phyloP scores from a whole-genome alignment of 2,329 filamentous ascomycete species.

The Verticillium albo-atrum region DNA sequence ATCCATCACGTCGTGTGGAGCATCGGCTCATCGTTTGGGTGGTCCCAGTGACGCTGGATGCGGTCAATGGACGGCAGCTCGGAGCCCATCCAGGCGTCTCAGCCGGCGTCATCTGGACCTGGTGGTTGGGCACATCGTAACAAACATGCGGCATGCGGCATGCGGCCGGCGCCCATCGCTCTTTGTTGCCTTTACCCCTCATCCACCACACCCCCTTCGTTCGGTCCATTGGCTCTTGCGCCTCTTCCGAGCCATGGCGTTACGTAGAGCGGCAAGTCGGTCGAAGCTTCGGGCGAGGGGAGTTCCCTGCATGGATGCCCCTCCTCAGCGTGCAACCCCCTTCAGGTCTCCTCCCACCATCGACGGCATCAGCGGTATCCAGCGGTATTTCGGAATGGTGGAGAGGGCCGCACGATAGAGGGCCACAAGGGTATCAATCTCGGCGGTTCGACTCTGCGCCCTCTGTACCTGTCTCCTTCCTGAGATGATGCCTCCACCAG shows the following conservation, averaged over 20 bases:
- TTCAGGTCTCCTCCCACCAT: background rate
- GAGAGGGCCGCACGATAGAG: no score
- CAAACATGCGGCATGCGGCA: conserved; percentile 9
- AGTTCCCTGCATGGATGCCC: background rate
- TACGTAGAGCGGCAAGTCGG: background rate
- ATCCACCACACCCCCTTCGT: background rate
- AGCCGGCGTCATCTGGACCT: no score
- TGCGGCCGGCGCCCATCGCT: background rate
- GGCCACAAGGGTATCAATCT: background rate
- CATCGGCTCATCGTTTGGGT: background rate
- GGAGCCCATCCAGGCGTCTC: background rate
- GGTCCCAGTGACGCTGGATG: background rate
- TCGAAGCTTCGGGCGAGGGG: background rate
- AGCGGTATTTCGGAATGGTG: background rate
- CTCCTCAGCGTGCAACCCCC: background rate
- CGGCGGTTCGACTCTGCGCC: background rate
- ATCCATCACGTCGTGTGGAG: background rate
- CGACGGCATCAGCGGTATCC: background rate
- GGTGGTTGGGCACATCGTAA: no score
- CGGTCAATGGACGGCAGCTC: background rate
- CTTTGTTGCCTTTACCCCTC: background rate
- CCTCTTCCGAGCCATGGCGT: background rate
- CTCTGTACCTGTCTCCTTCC: no score
- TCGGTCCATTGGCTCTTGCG: background rate
- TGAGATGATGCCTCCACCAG: no score